A percentile compares a stretch with the other conserved stretches of the same genome.
phyloP scores from a whole-genome alignment of 805 yeast genomes.

The Torulaspora maleeae region DNA sequence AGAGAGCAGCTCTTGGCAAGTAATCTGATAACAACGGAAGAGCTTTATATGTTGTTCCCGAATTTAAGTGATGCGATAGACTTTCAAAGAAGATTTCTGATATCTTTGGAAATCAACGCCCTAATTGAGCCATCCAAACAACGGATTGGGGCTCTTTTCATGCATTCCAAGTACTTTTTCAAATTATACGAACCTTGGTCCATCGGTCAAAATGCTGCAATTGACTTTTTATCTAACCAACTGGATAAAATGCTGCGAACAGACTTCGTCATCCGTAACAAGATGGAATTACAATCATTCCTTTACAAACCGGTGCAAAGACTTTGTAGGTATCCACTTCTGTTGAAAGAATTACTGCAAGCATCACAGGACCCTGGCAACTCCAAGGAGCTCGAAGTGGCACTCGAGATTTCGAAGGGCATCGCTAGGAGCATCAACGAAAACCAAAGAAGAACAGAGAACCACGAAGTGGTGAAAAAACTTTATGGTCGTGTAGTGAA shows the following conservation, averaged over 20 bases:
- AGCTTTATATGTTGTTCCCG: conserved; percentile 77
- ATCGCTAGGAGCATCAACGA: conserved; percentile 89
- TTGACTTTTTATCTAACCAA: conserved; percentile 59
- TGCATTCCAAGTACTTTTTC: conserved; percentile 81
- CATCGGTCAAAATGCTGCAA: conserved; percentile 80
- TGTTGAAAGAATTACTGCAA: conserved; percentile 71
- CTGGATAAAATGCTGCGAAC: conserved; percentile 47
- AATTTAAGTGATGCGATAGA: conserved; percentile 78
- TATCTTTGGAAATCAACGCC: conserved; percentile 86
- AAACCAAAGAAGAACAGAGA: conserved; percentile 88
- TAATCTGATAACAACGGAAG: conserved; percentile 71
- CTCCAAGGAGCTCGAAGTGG: conserved; percentile 64
- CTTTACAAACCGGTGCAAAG: conserved; percentile 93
- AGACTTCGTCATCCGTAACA: conserved; percentile 70
- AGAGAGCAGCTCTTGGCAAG: conserved; percentile 60
- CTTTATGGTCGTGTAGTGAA: conserved; percentile 72
- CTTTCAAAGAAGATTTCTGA: conserved; percentile 83
- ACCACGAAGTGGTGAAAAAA: conserved; percentile 62
- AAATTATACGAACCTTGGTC: conserved; percentile 93
- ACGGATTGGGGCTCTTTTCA: conserved; percentile 82
- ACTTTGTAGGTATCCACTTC: conserved; percentile 87
- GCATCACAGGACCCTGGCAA: conserved; percentile 47
- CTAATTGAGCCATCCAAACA: conserved; percentile 68
- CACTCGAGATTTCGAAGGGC: conserved; percentile 69
- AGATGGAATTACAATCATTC: conserved; percentile 84